Conservation (phyloP, 2,329 filamentous ascomycete species). For the Hymenoscyphus salicellus region DNA sequence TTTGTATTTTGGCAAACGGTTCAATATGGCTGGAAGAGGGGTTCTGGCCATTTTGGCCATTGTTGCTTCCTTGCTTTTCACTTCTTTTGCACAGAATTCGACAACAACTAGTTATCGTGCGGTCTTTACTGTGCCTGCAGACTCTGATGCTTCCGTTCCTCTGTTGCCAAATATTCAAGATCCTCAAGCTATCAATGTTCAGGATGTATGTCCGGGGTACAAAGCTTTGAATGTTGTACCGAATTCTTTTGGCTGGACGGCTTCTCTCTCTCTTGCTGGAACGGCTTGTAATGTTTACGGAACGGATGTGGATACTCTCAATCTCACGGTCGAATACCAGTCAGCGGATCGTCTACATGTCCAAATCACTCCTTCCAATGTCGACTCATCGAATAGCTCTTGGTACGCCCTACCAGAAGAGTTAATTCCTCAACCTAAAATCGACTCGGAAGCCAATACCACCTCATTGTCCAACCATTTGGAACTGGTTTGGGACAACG, state of each 20-base stretch:
- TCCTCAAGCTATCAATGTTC: conserved; percentile 55
- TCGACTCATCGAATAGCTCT: conserved; percentile 59
- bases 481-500: conserved; percentile 51
- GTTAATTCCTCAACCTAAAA: conserved; percentile 44
- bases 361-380: conserved; percentile 64
- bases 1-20: conserved; percentile 4
- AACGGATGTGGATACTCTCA: conserved; percentile 65
- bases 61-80: conserved; percentile 16
- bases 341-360: conserved; percentile 64
- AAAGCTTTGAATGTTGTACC: conserved; percentile 57
- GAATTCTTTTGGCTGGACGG: conserved; percentile 57
- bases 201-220: conserved; percentile 63
- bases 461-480: conserved; percentile 51
- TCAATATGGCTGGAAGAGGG: conserved; percentile 20
- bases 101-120: conserved; percentile 26
- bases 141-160: conserved; percentile 44
- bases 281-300: conserved; percentile 74
- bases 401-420: conserved; percentile 66
- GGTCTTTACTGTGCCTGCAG: conserved; percentile 47
- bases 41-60: conserved; percentile 17
- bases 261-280: conserved; percentile 68
- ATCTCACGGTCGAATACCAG: conserved; percentile 67
- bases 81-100: conserved; percentile 18
- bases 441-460: conserved; percentile 40
- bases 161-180: conserved; percentile 63